Evolutionary conservation across 495 filamentous ascomycete genomes (phyloP).

Genomic region (Polyplosphaeria fusca): DNA sequence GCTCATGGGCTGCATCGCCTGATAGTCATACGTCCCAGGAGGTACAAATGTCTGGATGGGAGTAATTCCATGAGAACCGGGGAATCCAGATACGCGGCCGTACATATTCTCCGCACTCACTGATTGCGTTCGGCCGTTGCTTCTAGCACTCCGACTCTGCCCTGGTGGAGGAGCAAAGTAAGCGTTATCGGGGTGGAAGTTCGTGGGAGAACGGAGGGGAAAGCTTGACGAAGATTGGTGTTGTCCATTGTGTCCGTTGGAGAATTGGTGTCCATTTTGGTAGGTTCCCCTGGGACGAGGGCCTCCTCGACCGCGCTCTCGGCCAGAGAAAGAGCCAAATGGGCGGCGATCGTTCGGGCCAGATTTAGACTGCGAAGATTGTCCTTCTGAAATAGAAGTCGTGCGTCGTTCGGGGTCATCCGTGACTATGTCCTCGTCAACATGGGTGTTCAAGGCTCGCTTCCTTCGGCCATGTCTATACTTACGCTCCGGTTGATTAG

Average conservation of each 20-base stretch:
- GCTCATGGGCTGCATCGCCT: conserved; percentile 57
- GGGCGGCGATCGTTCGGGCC: conserved; percentile 11
- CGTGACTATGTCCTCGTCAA: not conserved
- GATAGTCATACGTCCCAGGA: conserved; percentile 30
- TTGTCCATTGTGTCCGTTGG: conserved; percentile 23
- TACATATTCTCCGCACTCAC: conserved; percentile 38
- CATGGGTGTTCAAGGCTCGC: not conserved
- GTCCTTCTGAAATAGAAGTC: conserved; percentile 7
- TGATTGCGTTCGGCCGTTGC: conserved; percentile 38
- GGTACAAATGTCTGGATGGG: conserved; percentile 35
- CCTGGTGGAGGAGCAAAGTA: conserved; percentile 12
- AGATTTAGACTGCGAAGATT: conserved; percentile 11
- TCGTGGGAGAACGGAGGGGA: conserved; percentile 13
- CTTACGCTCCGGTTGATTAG: conserved; percentile 39
- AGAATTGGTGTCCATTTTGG: conserved; percentile 32
- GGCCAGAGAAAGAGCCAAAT: conserved; percentile 22
- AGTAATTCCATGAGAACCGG: conserved; percentile 22
- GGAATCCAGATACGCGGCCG: conserved; percentile 28
- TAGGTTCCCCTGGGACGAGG: conserved; percentile 28
- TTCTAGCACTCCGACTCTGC: conserved; percentile 22
- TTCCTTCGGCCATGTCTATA: not conserved
- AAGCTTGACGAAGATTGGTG: conserved; percentile 20
- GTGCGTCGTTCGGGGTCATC: conserved; percentile 24
- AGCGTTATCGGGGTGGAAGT: conserved; percentile 31
- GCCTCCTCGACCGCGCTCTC: conserved; percentile 35